A percentile compares a stretch with the other conserved stretches of the same genome.
Evolutionary conservation across 108 stramenopile genomes (phyloP).

Genomic region (Seminavis robusta): DNA sequence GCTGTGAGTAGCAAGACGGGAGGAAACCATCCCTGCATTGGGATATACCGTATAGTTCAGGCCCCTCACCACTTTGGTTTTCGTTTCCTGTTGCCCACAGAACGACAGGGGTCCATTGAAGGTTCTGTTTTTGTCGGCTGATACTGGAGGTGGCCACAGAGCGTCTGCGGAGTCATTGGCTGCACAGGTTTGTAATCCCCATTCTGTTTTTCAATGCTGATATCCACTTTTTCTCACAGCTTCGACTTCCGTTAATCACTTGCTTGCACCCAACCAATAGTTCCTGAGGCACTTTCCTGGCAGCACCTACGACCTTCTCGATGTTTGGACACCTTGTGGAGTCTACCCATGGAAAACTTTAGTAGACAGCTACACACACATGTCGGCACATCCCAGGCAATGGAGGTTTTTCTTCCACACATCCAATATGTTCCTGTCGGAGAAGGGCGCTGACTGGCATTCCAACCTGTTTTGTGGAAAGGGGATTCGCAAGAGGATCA

Average conservation of each 20-base stretch:
- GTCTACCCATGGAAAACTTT: slow-evolving; percentile 47
- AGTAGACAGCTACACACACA: slow-evolving; percentile 68
- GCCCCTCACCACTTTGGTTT: too few relatives aligned
- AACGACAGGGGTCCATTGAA: slow-evolving; percentile 51
- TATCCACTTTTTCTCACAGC: neutral
- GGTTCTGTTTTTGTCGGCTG: slow-evolving; percentile 89
- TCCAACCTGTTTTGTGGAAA: slow-evolving; percentile 52
- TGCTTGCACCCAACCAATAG: slow-evolving; percentile 20
- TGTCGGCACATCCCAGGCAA: slow-evolving; percentile 80
- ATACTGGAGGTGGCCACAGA: slow-evolving; percentile 98
- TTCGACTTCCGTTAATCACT: neutral
- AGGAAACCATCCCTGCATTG: too few relatives aligned
- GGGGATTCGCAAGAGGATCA: slow-evolving; percentile 53
- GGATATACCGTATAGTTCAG: too few relatives aligned
- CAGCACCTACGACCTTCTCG: slow-evolving; percentile 79
- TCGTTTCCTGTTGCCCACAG: slow-evolving; percentile 1
- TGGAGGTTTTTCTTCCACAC: slow-evolving; percentile 85
- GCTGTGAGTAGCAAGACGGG: too few relatives aligned
- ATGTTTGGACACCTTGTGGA: slow-evolving; percentile 78
- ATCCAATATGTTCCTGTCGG: slow-evolving; percentile 58
- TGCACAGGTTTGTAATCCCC: slow-evolving; percentile 32
- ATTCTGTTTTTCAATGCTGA: neutral
- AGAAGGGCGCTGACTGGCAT: slow-evolving; percentile 52
- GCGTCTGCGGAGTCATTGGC: slow-evolving; percentile 93
- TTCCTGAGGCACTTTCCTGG: slow-evolving; percentile 86